Base-by-base conservation (phyloP, 2,329 filamentous ascomycete species). In the Trichoderma simmonsii region DNA sequence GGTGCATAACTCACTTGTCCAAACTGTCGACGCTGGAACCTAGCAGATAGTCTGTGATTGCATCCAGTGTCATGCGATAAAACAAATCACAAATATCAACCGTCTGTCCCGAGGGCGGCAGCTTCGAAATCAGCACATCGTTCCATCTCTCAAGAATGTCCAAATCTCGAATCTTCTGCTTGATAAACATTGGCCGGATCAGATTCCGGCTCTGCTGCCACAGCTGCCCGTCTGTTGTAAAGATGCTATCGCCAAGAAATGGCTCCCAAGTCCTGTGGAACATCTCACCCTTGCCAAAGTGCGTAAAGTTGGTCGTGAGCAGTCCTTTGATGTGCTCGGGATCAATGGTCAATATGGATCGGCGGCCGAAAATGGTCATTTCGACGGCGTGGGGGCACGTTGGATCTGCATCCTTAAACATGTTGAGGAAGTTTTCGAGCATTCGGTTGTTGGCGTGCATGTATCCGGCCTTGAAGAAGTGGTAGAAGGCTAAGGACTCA, bases 241-340 rank as follows among this genome's bases (percentile, higher is more conserved):
- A 94, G 84, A 93, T 93, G 82, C 89, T 79, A 76, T 93, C 87
- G 28, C 92, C 92, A 24, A 97, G 83, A 74, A 93, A 97, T 15
- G 90, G 88, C 71, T 88, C 86, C 91, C 92, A 97, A 66, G 94
- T 91, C 9, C 81, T 76, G 76, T 95, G 91, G 82, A 97, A 97
- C 26, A 85, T 81, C 73, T 89, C 82, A 7, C 94, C 94, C 79
- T 97, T 94, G 76, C 94, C 95, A 78, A 91, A 98, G 78, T 97
- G 93, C 54, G 75, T 71, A 78, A 98, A 98, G 78, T 97, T 93
- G 1, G 91, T 92, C 0, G 94, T 93, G n/a, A 98, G 85, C 26
- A 98, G 87, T 6, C 95, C 93, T 81, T 97, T 97, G 83, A 97
- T 92, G 79, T 97, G 97, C 77, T 97, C 93, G 0, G 92, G 92